phyloP scores from a whole-genome alignment of 2,329 filamentous ascomycete genomes.

The Trichophyton schoenleinii region DNA sequence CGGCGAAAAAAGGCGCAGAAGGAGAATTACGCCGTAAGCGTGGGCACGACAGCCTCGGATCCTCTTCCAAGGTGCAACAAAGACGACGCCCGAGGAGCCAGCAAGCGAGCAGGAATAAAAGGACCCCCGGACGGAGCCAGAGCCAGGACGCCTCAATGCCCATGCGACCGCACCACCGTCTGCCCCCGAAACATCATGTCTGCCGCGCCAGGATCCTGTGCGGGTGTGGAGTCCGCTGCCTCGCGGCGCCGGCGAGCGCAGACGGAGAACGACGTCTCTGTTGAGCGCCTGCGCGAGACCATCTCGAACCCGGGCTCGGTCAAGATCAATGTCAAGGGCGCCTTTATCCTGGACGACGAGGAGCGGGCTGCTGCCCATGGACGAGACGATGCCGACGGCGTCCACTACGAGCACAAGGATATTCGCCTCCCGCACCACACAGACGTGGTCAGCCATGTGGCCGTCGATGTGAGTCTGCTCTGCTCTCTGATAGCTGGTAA shows the following conservation, averaged over 20 bases:
- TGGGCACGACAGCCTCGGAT: slow-evolving; percentile 25
- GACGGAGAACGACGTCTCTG: slow-evolving; percentile 17
- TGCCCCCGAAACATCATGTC: slow-evolving; percentile 19
- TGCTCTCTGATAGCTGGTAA: neutral
- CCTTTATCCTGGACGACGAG: slow-evolving; percentile 91
- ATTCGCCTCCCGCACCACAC: slow-evolving; percentile 96
- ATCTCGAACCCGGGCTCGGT: slow-evolving; percentile 55
- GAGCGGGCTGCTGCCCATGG: slow-evolving; percentile 39
- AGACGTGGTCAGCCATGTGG: slow-evolving; percentile 88
- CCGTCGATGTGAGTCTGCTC: slow-evolving; percentile 63
- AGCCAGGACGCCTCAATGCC: neutral
- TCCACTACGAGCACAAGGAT: slow-evolving; percentile 69
- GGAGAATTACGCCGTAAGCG: slow-evolving; percentile 36
- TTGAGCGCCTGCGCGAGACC: slow-evolving; percentile 29
- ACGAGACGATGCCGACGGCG: slow-evolving; percentile 38
- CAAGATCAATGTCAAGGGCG: slow-evolving; percentile 91
- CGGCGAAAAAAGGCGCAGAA: slow-evolving; percentile 25
- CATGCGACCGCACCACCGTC: neutral
- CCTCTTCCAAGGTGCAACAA: neutral
- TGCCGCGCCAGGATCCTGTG: slow-evolving; percentile 18
- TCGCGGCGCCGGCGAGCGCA: slow-evolving; percentile 14
- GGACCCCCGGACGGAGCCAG: neutral
- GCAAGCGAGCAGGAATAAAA: neutral
- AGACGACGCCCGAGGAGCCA: neutral
- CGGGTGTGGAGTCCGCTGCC: slow-evolving; percentile 14